Base-by-base conservation (phyloP, 2,329 filamentous ascomycete species). In the Chrysosporium keratinophilum region DNA sequence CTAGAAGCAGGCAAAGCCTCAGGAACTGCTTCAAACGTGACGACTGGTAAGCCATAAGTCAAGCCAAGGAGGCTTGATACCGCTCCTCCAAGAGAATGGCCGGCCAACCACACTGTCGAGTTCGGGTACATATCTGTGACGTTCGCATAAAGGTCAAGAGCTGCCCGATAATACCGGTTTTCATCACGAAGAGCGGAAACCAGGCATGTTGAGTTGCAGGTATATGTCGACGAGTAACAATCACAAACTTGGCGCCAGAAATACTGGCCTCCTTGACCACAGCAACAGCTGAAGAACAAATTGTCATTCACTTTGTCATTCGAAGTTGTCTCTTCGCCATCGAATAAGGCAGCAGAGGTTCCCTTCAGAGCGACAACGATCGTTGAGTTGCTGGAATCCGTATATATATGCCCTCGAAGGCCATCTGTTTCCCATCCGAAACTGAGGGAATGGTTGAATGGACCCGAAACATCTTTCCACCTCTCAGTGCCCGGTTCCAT, bases 251-350 rank as follows among this genome's bases (percentile, higher is more conserved):
- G 85, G 57, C 87, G 84, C 84, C 89, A 96, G 14, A 89, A 82
- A 72, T 84, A 89, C 59, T 89, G 88, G 0, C 90, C 89, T 62
- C 94, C 90, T 71, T 96, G 89, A 3, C 83, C 93, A 70, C 93
- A 98, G 70, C 93, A 98, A 72, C 93, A 98, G 65, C 90, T 95
- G 73, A 96, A 96, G 71, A 95, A 95, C 9, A 98, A 77, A 66
- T 98, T 98, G 71, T 98, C 93, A 67, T 97, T 98, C 64, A 90
- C 76, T 73, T 98, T 98, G 73, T 98, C 93, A 61, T 95, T 95
- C 23, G 89, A 95, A 0, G 91, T 97, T 1, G 93, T 97, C 50
- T 90, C 91, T 37, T 91, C 87, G n/a, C 93, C 93, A 67, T 97
- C 91, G 65, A 96, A 97, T 2, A 97, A 83, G 11, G 93, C 91